A percentile compares a stretch with the other conserved stretches of the same genome.
Conservation (phyloP, 164 flowering plant species). For the Berberis vulgaris region DNA sequence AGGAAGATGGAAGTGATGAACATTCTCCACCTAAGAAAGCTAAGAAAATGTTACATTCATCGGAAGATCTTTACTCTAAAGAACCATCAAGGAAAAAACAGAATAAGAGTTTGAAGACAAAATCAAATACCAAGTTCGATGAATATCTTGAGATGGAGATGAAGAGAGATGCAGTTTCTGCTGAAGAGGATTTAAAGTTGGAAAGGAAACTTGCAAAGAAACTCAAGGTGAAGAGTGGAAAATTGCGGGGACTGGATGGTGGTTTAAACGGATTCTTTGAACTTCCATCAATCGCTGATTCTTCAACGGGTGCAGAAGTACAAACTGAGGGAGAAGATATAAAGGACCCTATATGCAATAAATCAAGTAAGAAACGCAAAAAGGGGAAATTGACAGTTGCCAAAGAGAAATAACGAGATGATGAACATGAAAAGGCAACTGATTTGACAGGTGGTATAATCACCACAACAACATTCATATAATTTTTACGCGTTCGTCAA, state of each 20-base stretch:
- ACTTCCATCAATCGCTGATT: conserved; percentile 29
- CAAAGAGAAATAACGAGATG: conserved; percentile 8
- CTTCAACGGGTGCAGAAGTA: conserved; percentile 12
- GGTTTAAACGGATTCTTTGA: conserved; percentile 50
- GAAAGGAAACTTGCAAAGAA: conserved; percentile 79
- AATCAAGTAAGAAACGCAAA: conserved; percentile 23
- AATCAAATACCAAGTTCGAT: conserved; percentile 51
- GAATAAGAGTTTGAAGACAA: conserved; percentile 25
- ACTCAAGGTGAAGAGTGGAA: conserved; percentile 66
- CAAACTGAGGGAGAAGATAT: conserved; percentile 4
- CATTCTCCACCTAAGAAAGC: conserved; percentile 6
- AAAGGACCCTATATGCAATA: conserved; percentile 1
- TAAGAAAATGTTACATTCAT: conserved; percentile 7
- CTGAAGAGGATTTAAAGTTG: conserved; percentile 53
- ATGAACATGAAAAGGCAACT: conserved; percentile 9
- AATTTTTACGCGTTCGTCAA: too few relatives aligned
- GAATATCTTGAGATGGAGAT: conserved; percentile 49
- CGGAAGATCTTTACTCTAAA: not conserved
- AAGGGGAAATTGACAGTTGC: conserved; percentile 15
- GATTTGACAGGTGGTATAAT: not conserved
- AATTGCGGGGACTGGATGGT: conserved; percentile 50
- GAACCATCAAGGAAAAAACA: conserved; percentile 9
- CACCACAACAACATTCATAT: too few relatives aligned
- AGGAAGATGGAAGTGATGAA: conserved; percentile 3
- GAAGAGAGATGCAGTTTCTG: conserved; percentile 24